phyloP scores from a whole-genome alignment of 495 filamentous ascomycete genomes.

The Tuber indicum region DNA sequence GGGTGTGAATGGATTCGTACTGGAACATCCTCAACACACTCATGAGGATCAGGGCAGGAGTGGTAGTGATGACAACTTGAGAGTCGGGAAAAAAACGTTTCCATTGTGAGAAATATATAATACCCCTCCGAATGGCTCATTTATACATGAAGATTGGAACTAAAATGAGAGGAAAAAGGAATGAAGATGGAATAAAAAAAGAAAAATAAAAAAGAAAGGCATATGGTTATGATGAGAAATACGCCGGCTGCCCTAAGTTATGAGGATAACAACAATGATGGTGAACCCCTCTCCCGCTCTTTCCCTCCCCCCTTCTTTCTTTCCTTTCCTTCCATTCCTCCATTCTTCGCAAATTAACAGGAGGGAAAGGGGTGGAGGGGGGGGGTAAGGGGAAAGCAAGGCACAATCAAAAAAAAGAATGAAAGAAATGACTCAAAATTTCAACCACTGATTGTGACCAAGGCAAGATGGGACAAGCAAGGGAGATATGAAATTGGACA shows the following conservation, averaged over 20 bases:
- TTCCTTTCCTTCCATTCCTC: neutral
- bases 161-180: neutral
- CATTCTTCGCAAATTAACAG: neutral
- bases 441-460: neutral
- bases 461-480: neutral
- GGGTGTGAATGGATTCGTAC: neutral
- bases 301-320: neutral
- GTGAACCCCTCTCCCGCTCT: neutral
- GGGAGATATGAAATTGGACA: neutral
- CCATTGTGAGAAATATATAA: neutral
- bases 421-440: neutral
- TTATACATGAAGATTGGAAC: neutral
- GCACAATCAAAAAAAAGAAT: neutral
- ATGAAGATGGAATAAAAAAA: neutral
- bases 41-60: neutral
- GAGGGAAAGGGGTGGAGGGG: neutral
- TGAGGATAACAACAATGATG: neutral
- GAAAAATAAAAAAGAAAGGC: neutral
- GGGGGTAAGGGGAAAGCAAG: neutral
- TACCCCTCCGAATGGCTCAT: neutral
- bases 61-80: neutral
- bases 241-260: neutral
- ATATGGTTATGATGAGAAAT: neutral
- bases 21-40: neutral
- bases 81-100: neutral